Evolutionary conservation across 768 basidiomycete species (phyloP).

Genomic region (Dioszegia aurantiaca): DNA sequence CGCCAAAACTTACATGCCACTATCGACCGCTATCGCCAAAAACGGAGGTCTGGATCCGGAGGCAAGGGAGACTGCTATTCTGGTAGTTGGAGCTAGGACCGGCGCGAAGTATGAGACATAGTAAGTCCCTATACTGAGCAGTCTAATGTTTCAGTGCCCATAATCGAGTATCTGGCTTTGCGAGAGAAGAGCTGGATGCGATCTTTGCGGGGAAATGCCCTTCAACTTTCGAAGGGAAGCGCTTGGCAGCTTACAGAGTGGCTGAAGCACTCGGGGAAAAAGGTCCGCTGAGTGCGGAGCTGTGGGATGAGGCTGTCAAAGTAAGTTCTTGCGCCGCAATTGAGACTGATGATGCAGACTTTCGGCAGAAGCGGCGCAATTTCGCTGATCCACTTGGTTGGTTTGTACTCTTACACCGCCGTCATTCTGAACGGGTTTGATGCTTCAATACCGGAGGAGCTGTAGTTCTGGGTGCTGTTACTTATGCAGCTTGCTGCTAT

Average conservation of each 20-base stretch:
- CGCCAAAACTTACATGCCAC: constrained; percentile 4
- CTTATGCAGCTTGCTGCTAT: too few relatives aligned
- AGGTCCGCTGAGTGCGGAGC: constrained; percentile 4
- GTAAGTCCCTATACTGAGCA: background rate
- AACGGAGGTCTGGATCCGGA: constrained; percentile 2
- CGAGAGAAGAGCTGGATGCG: constrained; percentile 5
- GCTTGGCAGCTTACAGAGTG: background rate
- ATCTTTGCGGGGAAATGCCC: constrained; percentile 7
- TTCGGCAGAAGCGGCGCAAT: constrained; percentile 7
- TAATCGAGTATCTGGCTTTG: constrained; percentile 8
- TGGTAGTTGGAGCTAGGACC: constrained; percentile 12
- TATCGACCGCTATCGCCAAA: background rate
- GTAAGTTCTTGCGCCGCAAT: background rate
- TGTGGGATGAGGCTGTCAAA: constrained; percentile 9
- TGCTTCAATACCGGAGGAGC: constrained; percentile 14
- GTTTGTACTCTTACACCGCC: constrained; percentile 12
- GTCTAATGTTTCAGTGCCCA: constrained; percentile 5
- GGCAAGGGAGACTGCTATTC: constrained; percentile 9
- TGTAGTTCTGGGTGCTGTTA: background rate
- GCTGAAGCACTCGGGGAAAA: background rate
- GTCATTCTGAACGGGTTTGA: constrained; percentile 11
- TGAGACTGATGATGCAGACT: background rate
- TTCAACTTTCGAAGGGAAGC: background rate
- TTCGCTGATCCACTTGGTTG: constrained; percentile 8
- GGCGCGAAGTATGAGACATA: constrained; percentile 18